Base-by-base conservation (phyloP, 352 stramenopile genomes). In the Phytophthora meadii region DNA sequence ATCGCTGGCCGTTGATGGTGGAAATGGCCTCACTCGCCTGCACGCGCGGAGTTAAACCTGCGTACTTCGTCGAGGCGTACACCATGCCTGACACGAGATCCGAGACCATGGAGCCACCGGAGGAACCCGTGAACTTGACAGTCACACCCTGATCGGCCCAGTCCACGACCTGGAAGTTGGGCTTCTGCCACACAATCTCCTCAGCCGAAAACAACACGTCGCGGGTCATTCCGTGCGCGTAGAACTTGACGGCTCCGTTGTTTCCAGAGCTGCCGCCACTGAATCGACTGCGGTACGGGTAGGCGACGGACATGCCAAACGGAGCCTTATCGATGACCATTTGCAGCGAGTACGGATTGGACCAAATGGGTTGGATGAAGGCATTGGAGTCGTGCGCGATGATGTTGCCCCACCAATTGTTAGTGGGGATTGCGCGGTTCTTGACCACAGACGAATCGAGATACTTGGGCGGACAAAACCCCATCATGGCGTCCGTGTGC, bases 361-460 rank as follows among this genome's bases (percentile, higher is more conserved):
- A 72, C 80, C 83, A 89, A 52, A 84, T 70, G 17, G 81, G 71
- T 48, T 89, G 76, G 15, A 80, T 72, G 37, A 48, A 34, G 10
- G 50, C 45, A 54, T 71, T 71, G 7, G 50, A 70, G 44, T 80
- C 67, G 44, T 82, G 53, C 8, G 71, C 79, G 53, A 92, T 92
- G 52, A 89, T 76, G 65, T 90, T 90, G 32, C 79, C 80, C 80
- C 80, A 89, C 81, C 83, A 92, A 47, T 84, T 81, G 61, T 89
- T 92, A 25, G 83, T 92, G 19, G 80, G 82, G 41, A 92, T 87
- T 28, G 82, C 72, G 19, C 79, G 79, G 37, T 71, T 77, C 51
- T 69, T 70, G 64, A 76, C 64, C 45, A 80, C 50, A 2, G 74
- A 72, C 5, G 65, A 40, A 48, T 85, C 72, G 37, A 90, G 51